These are phyloP conservation scores for Lactarius akahatsu DNA, from an alignment of 768 basidiomycete species.

Conservation along the genomic window DNA sequence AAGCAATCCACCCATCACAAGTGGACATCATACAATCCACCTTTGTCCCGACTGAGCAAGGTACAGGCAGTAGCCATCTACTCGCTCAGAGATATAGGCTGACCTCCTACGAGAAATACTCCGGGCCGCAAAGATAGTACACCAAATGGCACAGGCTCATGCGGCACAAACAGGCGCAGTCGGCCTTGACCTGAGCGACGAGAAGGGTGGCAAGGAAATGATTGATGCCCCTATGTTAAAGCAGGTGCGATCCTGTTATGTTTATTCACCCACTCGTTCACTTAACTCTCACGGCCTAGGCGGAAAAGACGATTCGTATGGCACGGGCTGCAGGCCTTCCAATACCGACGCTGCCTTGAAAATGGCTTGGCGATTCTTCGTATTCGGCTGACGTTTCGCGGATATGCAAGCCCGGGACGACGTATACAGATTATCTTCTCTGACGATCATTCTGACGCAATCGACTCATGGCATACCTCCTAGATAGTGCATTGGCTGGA, in stretches of 20 bases:
- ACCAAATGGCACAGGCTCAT: conserved; percentile 60
- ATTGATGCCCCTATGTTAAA: conserved; percentile 91
- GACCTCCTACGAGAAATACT: conserved; percentile 55
- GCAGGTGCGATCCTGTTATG: conserved; percentile 48
- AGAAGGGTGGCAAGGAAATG: conserved; percentile 63
- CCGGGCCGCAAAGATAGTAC: conserved; percentile 72
- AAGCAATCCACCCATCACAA: conserved; percentile 93
- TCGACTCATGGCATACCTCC: neutral
- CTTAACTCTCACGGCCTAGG: conserved; percentile 4
- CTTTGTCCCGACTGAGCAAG: conserved; percentile 72
- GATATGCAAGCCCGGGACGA: neutral
- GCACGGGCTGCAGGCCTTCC: conserved; percentile 24
- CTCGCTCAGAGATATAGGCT: neutral
- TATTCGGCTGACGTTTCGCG: neutral
- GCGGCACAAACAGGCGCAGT: conserved; percentile 59
- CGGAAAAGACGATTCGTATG: conserved; percentile 24
- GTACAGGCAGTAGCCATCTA: conserved; percentile 39
- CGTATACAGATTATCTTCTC: neutral
- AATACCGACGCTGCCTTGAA: conserved; percentile 14
- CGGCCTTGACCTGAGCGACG: conserved; percentile 59
- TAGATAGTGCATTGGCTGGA: neutral
- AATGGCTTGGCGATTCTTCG: neutral
- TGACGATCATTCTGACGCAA: no score
- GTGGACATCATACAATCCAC: conserved; percentile 72
- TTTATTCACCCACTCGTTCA: neutral